Evolutionary conservation across 352 stramenopile genomes (phyloP), one percentile per base, ranked within the genome.

Genomic region (Phytophthora litchii): DNA sequence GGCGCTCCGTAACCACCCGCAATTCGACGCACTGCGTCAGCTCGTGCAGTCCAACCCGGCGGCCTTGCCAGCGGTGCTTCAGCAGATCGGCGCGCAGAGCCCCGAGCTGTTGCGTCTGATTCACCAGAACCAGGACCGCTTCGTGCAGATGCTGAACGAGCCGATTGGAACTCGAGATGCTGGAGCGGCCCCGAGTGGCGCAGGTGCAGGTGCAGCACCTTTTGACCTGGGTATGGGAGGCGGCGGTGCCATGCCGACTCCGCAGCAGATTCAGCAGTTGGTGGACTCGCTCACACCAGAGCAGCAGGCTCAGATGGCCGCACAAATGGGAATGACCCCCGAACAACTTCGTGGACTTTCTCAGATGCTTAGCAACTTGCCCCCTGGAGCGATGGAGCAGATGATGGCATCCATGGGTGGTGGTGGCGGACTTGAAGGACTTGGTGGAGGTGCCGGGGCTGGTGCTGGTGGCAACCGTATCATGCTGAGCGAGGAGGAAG

Each of bases 111-210:
- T 95, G 42, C 82, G 87, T 55, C 34, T 92, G 49, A 95, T 96
- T 61, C 79, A 94, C 60, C 76, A 83, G 48, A 94, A 96, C 75
- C 86, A 94, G 63, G 70, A 89, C 38, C 80, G 91, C 48, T 96
- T 96, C 50, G 80, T 96, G 53, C 70, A 78, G 32, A 93, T 96
- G 84, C 74, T 96, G 40, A 96, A 96, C 57, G 87, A 96, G 43
- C 85, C 87, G 11, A 92, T 93, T 60, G 71, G 73, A 10, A 80
- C 82, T 4, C 65, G 75, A 19, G 77, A 83, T 36, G 53, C 72
- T 10, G 57, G 64, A 36, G 34, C 74, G 12, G 48, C 71, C 6
- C 56, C 67, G 2, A 63, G 60, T 53, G 59, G 42, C 13, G 62
- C 53, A 35, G 67, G 72, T 13, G 62, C 53, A 35, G 67, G 72